Evolutionary conservation across 179 eudicot species (phyloP).

Genomic region (Amaranthus tricolor): DNA sequence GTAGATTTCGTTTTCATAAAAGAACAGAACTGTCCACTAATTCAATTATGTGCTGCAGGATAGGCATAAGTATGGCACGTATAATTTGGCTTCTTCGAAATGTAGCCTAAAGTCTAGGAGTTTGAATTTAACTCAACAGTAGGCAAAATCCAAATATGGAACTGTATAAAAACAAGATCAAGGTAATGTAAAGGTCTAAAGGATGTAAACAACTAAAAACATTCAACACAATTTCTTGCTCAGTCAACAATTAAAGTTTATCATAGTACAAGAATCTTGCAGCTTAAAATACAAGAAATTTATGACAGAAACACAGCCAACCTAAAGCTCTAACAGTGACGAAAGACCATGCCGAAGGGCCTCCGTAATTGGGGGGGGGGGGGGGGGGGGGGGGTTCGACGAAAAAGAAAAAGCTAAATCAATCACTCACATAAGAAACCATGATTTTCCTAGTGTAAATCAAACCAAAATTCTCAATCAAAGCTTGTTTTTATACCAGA

Average conservation of each 20-base stretch:
- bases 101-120: too few species aligned
- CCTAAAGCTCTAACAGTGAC: constrained; percentile 4
- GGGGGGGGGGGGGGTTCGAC: not conserved
- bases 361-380: not conserved
- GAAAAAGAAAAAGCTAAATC: not conserved
- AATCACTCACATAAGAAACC: constrained; percentile 5
- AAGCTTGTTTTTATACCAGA: constrained; percentile 44
- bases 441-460: constrained; percentile 17
- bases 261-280: not conserved
- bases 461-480: constrained; percentile 13
- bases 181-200: too few species aligned
- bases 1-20: too few species aligned
- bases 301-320: constrained; percentile 9
- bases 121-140: too few species aligned
- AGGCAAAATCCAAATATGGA: too few species aligned
- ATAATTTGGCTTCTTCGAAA: too few species aligned
- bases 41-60: too few species aligned
- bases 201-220: too few species aligned
- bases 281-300: constrained; percentile 3
- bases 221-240: not conserved
- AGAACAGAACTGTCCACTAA: too few species aligned
- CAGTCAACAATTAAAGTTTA: not conserved
- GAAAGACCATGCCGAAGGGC: too few species aligned
- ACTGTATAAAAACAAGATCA: too few species aligned
- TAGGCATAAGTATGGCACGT: too few species aligned